These are phyloP conservation scores for Canariomyces notabilis DNA, from an alignment of 2,329 filamentous ascomycete species.

Conservation along the genomic window DNA sequence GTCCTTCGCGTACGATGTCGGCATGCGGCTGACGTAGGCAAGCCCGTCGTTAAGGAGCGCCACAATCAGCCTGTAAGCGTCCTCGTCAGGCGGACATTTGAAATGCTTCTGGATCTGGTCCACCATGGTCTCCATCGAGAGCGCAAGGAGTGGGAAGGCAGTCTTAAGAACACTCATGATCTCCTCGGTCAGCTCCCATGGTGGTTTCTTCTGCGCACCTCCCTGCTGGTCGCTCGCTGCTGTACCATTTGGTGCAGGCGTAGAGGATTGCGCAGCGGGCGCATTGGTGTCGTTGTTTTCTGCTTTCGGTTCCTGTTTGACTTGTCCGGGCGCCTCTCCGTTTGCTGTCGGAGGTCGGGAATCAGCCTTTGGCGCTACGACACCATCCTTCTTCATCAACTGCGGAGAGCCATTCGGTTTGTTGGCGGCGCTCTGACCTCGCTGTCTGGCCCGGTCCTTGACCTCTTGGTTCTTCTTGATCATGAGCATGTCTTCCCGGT, in stretches of 20 bases:
- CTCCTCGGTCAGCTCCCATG: constrained; percentile 95
- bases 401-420: constrained; percentile 45
- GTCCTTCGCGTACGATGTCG: constrained; percentile 79
- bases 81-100: constrained; percentile 97
- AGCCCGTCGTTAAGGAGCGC: constrained; percentile 92
- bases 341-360: constrained; percentile 50
- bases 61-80: constrained; percentile 96
- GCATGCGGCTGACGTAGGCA: constrained; percentile 85
- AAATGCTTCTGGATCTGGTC: constrained; percentile 99
- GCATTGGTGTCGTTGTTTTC: constrained; percentile 20
- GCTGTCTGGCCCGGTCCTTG: constrained; percentile 54
- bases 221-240: constrained; percentile 24
- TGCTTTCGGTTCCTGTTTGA: constrained; percentile 39
- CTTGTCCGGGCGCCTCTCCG: constrained; percentile 37
- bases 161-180: constrained; percentile 95
- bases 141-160: constrained; percentile 86
- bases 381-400: constrained; percentile 49
- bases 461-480: constrained; percentile 86
- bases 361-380: constrained; percentile 33
- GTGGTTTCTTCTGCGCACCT: constrained; percentile 61
- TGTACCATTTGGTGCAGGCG: constrained; percentile 13
- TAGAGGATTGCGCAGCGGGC: constrained; percentile 20
- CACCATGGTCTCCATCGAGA: constrained; percentile 99
- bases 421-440: constrained; percentile 41
- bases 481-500: constrained; percentile 83